Evolutionary conservation across 129 eudicot species (phyloP).

Genomic region (Logfia minima): DNA sequence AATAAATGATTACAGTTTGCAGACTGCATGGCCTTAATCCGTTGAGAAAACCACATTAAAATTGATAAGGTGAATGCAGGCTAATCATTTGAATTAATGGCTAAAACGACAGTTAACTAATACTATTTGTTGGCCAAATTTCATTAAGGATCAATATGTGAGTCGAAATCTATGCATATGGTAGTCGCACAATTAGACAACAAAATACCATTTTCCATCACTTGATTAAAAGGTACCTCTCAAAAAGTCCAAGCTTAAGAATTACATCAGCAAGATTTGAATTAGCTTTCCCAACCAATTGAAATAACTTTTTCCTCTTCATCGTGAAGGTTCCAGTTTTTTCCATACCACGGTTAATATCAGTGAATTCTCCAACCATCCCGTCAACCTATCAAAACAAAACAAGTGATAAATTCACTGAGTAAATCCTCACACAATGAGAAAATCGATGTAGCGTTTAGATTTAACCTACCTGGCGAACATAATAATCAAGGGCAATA

Average conservation of each 20-base stretch:
- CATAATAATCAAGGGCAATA: slow-evolving; percentile 95
- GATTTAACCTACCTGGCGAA: slow-evolving; percentile 65
- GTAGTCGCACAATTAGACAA: slow-evolving; percentile 5
- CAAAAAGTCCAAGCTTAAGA: slow-evolving; percentile 94
- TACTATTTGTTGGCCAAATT: slow-evolving; percentile 15
- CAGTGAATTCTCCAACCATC: slow-evolving; percentile 92
- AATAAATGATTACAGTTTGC: too few species aligned
- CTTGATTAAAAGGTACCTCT: slow-evolving; percentile 51
- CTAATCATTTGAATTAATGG: not conserved
- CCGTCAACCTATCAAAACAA: slow-evolving; percentile 72
- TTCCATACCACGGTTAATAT: slow-evolving; percentile 89
- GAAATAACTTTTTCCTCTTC: slow-evolving; percentile 88
- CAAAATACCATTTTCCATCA: not conserved
- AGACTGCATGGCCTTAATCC: too few species aligned
- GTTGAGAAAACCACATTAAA: too few species aligned
- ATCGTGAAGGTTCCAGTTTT: slow-evolving; percentile 89
- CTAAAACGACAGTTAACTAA: slow-evolving; percentile 5
- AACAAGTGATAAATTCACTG: not conserved
- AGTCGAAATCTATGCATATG: slow-evolving; percentile 5
- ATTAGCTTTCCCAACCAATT: slow-evolving; percentile 92
- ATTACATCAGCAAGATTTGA: slow-evolving; percentile 94
- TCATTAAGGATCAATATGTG: not conserved
- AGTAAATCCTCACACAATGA: not conserved
- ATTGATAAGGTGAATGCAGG: too few species aligned
- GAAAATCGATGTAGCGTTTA: slow-evolving; percentile 1